Percentiles rank a stretch among this genome's conserved stretches.
phyloP scores from a whole-genome alignment of 148 eudicot species.

The Chenopodium formosanum region DNA sequence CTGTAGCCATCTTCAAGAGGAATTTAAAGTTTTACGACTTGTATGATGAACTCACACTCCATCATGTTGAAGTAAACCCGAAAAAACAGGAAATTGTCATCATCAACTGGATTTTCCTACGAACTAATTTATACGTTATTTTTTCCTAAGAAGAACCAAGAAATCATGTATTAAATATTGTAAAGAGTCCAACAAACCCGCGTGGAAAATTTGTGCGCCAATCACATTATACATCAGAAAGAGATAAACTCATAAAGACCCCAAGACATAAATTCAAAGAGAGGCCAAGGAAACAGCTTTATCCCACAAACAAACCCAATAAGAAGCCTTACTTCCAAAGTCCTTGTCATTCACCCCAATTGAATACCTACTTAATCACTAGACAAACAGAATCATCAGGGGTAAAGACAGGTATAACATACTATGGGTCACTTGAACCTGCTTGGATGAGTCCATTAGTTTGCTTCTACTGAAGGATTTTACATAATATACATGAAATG shows the following conservation, averaged over 20 bases:
- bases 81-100: background rate
- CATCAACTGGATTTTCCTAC: background rate
- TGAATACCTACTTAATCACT: background rate
- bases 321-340: background rate
- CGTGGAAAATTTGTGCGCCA: background rate
- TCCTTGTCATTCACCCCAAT: background rate
- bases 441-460: too few species aligned
- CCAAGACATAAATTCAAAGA: background rate
- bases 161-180: too few species aligned
- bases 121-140: too few species aligned
- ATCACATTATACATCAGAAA: background rate
- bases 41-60: background rate
- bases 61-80: background rate
- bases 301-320: background rate
- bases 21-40: background rate
- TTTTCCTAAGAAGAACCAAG: too few species aligned
- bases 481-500: too few species aligned
- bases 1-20: background rate
- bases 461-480: too few species aligned
- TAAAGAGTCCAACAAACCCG: background rate
- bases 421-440: too few species aligned
- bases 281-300: background rate
- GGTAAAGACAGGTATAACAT: too few species aligned
- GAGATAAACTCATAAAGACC: background rate
- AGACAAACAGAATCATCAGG: too few species aligned